Base-by-base conservation (phyloP, 2,329 filamentous ascomycete genomes). In the Helotiales sp. region DNA sequence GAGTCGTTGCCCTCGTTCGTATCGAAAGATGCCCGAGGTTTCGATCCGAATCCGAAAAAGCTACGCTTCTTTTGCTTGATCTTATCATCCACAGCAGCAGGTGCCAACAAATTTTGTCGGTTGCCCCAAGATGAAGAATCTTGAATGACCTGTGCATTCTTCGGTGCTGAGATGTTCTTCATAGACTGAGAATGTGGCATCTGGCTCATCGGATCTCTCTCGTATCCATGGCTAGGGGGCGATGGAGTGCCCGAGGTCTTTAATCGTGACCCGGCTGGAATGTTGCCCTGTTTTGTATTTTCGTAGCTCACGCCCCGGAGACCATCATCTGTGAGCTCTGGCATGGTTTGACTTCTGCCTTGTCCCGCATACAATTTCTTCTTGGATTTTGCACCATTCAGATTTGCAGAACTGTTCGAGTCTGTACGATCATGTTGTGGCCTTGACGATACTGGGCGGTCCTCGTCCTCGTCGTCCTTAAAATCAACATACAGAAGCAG, bases 401-500 rank as follows among this genome's bases (percentile, higher is more conserved):
- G 66, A 43, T 80, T 77, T 11, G 50, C 64, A 60, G 77, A 77
- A 32, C 73, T 73, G 32, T 72, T 76, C 26, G 81, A 80, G 15
- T 76, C 75, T 50, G 83, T 83, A 11, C 83, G 80, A 24, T 71
- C 64, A 34, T 77, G 72, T 32, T 78, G 75, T 70, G 80, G 73
- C 61, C 81, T 81, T 24, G 75, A 43, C 24, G 61, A 54, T 10
- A 49, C n/a, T 3, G 64, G n/a, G 26, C 49, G 59, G 3, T 69
- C 68, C 43, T 85, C 83, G 66, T 85, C 87, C 13, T 91, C 85
- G 11, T 64, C 52, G 47, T 91, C 89, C 61, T 84, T 85, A 75
- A 87, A 89, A 74, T 97, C 93, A 47, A 97, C 94, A 84, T 96
- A 97, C 72, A 93, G 91, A 67, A 98, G 82, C 47, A 99, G 83